Evolutionary conservation across 1,284 basidiomycete species (phyloP), one percentile per base, ranked within the genome.

Genomic region (Ceratobasidium sp.): DNA sequence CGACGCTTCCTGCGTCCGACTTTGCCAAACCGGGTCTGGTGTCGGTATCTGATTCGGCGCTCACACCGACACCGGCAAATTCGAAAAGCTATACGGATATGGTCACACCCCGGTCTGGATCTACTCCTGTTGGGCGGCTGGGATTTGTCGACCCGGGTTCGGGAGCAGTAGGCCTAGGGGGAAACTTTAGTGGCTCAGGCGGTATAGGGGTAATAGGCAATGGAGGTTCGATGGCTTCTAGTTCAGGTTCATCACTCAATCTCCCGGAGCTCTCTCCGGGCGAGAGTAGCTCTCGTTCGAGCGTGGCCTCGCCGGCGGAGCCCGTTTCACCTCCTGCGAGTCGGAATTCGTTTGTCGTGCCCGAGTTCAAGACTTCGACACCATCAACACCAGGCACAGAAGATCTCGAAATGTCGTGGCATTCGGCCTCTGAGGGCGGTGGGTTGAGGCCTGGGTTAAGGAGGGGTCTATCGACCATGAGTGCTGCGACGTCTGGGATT

Each of bases 231-330:
- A 43, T 45, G 18, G 43, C 8, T 45, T 10, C 9, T 4, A 18
- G 43, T 8, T 45, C 43, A 18, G 43, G 28, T 6, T 69, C 64
- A 2, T 69, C 64, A 18, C 64, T 69, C 23, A 69, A 69, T 30
- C 39, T 69, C 14, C 64, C 64, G 14, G 64, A 69, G 21, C 64
- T 69, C 28, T 69, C 64, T 8, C 64, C 64, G 36, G 62, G 28
- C 9, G 64, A 55, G 30, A 50, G 46, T 26, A 69, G 52, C 45
- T 69, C 64, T 39, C 50, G 64, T 1, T 69, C 64, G 26, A 55
- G 48, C 6, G 52, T 69, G 36, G 64, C 64, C 18, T 69, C 64
- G 26, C 64, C 64, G 12, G 52, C 64, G 9, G 64, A 69, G 39
- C 64, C 64, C 6, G 21, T 55, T n/a, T 69, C 64, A 8, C 64